Percentiles rank a stretch among this genome's conserved stretches.
Evolutionary conservation across 225 moss, liverwort and hornwort species (phyloP).

Genomic region (Pseudoscleropodium purum): DNA sequence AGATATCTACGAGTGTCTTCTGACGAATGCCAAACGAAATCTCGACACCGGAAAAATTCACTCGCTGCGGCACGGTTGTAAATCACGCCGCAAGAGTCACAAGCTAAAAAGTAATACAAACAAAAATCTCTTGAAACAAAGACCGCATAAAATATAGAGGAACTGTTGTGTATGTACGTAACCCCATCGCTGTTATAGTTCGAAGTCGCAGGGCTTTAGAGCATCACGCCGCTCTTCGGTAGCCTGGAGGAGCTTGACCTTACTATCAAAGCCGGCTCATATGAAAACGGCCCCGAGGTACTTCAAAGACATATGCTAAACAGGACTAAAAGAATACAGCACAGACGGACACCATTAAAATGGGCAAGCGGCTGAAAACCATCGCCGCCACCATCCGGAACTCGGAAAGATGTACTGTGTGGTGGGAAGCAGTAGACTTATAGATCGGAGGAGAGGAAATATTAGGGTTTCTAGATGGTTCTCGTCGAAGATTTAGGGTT

Average conservation of each 20-base stretch:
- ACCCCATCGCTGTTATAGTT: slow-evolving; percentile 23
- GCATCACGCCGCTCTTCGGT: slow-evolving; percentile 27
- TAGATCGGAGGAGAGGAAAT: not conserved
- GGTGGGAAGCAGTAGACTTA: not conserved
- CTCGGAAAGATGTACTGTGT: fast-evolving
- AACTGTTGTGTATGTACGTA: slow-evolving; percentile 27
- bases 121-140: not conserved
- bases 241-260: not conserved
- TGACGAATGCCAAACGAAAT: slow-evolving; percentile 26
- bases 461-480: slow-evolving; percentile 2
- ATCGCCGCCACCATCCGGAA: not conserved
- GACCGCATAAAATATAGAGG: too few relatives aligned
- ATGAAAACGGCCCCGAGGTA: not conserved
- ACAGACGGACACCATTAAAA: fast-evolving
- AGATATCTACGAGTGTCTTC: slow-evolving; percentile 41
- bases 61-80: not conserved
- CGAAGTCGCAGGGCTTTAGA: slow-evolving; percentile 36
- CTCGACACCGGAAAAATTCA: slow-evolving; percentile 38
- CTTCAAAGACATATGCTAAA: not conserved
- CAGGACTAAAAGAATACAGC: too few relatives aligned
- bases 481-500: not conserved
- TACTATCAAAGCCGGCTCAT: slow-evolving; percentile 5
- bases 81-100: not conserved
- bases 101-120: fast-evolving
- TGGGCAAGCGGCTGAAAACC: fast-evolving